Evolutionary conservation across 2,329 filamentous ascomycete genomes (phyloP), one percentile per base, ranked within the genome.

Genomic region (Nothomitra cinnamomea): DNA sequence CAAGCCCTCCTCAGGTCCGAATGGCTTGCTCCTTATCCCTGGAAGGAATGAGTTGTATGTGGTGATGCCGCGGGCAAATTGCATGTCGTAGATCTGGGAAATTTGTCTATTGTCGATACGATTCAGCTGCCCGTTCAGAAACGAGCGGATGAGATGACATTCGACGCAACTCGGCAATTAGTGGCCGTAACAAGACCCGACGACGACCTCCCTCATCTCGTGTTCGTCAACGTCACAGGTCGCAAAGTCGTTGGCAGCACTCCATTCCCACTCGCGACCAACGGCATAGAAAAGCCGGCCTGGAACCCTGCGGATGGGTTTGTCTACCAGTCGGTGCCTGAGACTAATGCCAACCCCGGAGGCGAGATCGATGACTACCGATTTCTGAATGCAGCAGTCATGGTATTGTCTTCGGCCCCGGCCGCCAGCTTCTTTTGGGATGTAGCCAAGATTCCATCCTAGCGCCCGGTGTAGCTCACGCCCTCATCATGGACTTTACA

Each of bases 11-110:
- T 54, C 52, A 8, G 56, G 52, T 19, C 56, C 56, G 2, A 40
- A 53, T 28, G 54, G 56, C 28, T 36, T 57, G 13, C n/a, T 57
- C 25, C 40, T 43, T 12, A 19, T 57, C 36, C 54, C 56, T 15
- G 40, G 42, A 19, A 41, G 51, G 8, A 56, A 56, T 28, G 56
- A 57, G 36, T 43, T 56, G 7, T 57, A 51, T n/a, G 56, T 57
- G 56, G 54, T 3, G 56, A 57, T 21, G 56, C 53, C 7, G 36
- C 55, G 24, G 54, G 56, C 8, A 56, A 35, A 25, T 50, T 56
- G 1, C 41, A 53, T 42, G 17, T 54, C 15, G 35, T 55, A 28
- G 24, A 48, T n/a, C 21, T 56, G 21, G 36, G 10, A 21, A 42
- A 15, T 8, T 19, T 35, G 15, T 45, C 48, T 36, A 53, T 56